Evolutionary conservation across 768 basidiomycete species (phyloP), one percentile per base, ranked within the genome.

Genomic region (Termitomyces sp.): DNA sequence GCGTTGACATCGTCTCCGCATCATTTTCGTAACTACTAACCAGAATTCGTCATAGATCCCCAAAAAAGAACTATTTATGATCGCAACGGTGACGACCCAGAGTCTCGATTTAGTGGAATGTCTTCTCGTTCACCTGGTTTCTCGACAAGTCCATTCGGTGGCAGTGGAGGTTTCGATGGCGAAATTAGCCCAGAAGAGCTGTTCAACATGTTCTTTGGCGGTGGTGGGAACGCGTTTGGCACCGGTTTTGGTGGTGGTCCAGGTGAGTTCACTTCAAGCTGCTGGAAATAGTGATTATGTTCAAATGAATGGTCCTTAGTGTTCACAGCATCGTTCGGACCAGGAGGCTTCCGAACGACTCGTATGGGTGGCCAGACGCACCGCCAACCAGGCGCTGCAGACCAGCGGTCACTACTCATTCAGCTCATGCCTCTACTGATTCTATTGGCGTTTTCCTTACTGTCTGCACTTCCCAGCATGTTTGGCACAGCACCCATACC

Each of bases 181-280:
- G 95, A 98, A 74, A 77, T 98, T 65, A 95, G 90, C 58, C 95
- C 96, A 5, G 96, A 98, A 74, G 96, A 98, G 59, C 70, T 98
- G 57, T 98, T 98, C 78, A 96, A 98, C 69, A 95, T 96, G 91
- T 97, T 98, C 83, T 98, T 98, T 71, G 93, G 93, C 18, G 89
- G 89, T 26, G 80, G 81, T 1, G 81, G 78, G 58, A 79, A 81
- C 61, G 84, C 81, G 28, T 75, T 77, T 53, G 79, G 79, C 6
- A 40, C 74, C 38, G 73, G 74, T 35, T 82, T 85, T 69, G 83
- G 85, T n/a, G 78, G 81, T 12, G 80, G 83, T 2, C 83, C 85
- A 61, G 74, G 82, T 80, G 63, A 52, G 77, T 70, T n/a, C 5
- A 9, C 12, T 13, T 18, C 16, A 32, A n/a, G 23, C 50, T 55